Evolutionary conservation across 257 asterid species (phyloP).

Genomic region (Voacanga thouarsii): DNA sequence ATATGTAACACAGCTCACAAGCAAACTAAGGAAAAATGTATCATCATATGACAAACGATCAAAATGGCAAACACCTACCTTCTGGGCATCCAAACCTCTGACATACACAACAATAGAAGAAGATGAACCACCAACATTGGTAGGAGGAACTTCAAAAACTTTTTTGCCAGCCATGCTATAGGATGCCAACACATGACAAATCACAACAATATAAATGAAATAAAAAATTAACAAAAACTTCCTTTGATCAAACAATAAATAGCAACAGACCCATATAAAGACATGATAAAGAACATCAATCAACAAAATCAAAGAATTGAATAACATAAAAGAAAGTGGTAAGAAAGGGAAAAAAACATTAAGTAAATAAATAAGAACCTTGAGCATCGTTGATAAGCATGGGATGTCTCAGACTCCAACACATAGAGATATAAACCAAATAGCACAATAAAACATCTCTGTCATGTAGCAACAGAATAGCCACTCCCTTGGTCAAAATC

Average conservation of each 20-base stretch:
- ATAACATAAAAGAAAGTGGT: not conserved
- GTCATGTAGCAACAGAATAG: slow-evolving; percentile 94
- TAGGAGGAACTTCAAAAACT: slow-evolving; percentile 84
- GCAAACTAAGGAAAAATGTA: not conserved
- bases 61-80: slow-evolving; percentile 48
- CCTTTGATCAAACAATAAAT: not conserved
- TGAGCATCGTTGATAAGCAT: slow-evolving; percentile 78
- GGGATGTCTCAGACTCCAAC: slow-evolving; percentile 86
- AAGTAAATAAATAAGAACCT: slow-evolving; percentile 47
- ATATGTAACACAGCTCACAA: not conserved
- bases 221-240: not conserved
- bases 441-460: slow-evolving; percentile 81
- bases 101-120: slow-evolving; percentile 80
- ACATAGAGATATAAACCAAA: slow-evolving; percentile 84
- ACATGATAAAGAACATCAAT: not conserved
- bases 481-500: slow-evolving; percentile 84
- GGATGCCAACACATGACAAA: slow-evolving; percentile 5
- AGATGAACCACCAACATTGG: slow-evolving; percentile 79
- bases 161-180: slow-evolving; percentile 97
- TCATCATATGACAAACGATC: not conserved
- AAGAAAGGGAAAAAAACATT: slow-evolving; percentile 4
- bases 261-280: not conserved
- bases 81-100: slow-evolving; percentile 86
- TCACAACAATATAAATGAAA: not conserved
- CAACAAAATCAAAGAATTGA: slow-evolving; percentile 10